Base-by-base conservation (phyloP, 1,284 basidiomycete genomes). In the Sporisorium scitamineum region DNA sequence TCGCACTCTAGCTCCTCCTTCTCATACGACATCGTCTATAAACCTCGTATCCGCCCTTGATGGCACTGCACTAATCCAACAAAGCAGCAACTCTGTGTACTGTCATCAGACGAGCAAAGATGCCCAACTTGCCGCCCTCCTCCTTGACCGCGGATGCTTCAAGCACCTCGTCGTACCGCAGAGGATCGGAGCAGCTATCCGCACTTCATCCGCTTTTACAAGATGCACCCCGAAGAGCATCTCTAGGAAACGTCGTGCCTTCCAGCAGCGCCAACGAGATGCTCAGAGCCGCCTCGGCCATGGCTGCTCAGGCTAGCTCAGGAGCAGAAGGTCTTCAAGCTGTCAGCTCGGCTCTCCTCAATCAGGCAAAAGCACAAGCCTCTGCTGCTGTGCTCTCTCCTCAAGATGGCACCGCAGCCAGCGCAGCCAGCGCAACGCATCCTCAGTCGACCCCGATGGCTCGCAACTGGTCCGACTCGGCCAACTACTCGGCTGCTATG, bases 401-500 rank as follows among this genome's bases (percentile, higher is more conserved):
- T 20, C 58, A 61, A 10, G 54, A 61, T 14, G 32, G 27, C 7
- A 5, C 48, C 16, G 24, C 56, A 16, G 31, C 41, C 4, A 5
- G 34, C n/a, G 24, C 57, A 27, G 31, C 34, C 44, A 42, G 24
- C 24, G 14, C 61, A 0, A 8, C 44, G 13, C 29, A 65, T 27
- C 59, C 60, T 14, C 70, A 48, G 9, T 63, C 72, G 0, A 61
- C 62, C 0, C 54, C 59, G 8, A 76, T 76, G 76, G 45, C 67
- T 39, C 65, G 64, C 55, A 76, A 61, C 31, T 58, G 52, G 66
- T 72, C 65, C 27, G 72, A 67, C 20, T 70, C 66, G 26, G 70
- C 73, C 37, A 61, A 58, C 16, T 78, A 78, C 60, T 73, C 76
- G 22, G 79, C 79, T n/a, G 75, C 79, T 9, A 76, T 78, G 64